A percentile compares a stretch with the other conserved stretches of the same genome.
Evolutionary conservation across 441 rosid species (phyloP).

Genomic region (Pelargonium australe): DNA sequence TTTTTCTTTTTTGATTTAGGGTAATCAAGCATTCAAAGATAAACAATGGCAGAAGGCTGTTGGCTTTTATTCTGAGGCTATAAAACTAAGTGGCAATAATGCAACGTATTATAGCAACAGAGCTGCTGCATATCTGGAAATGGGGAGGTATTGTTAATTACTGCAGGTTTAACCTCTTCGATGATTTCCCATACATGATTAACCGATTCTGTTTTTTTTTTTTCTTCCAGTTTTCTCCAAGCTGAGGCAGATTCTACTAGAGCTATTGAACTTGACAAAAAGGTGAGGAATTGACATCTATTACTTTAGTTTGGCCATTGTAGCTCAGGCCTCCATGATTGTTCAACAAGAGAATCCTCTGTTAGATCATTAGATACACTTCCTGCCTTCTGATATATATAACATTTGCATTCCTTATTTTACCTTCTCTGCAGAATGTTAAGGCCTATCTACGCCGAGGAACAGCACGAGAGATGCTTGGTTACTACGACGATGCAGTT

Average conservation of each 20-base stretch:
- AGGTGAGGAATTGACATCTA: conserved; percentile 37
- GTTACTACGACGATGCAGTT: conserved; percentile 68
- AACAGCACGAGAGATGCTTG: conserved; percentile 87
- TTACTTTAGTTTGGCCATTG: too few species aligned
- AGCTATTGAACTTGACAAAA: conserved; percentile 82
- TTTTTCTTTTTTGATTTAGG: conserved; percentile 35
- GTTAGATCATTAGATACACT: too few species aligned
- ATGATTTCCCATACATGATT: conserved; percentile 9
- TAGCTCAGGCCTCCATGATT: too few species aligned
- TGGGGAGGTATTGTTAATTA: conserved; percentile 46
- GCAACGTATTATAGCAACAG: conserved; percentile 92
- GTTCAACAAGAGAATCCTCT: too few species aligned
- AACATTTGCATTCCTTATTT: background rate
- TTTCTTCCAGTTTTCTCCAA: conserved; percentile 54
- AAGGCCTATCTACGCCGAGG: conserved; percentile 93
- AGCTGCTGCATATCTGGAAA: conserved; percentile 91
- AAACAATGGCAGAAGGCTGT: conserved; percentile 83
- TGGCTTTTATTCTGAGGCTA: conserved; percentile 70
- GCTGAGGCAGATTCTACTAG: conserved; percentile 84
- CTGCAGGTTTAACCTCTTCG: conserved; percentile 1
- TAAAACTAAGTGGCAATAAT: conserved; percentile 59
- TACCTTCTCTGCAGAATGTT: conserved; percentile 45
- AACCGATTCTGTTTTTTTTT: conserved; percentile 10
- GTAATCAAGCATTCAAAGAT: conserved; percentile 89
- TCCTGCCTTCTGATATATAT: conserved; percentile 3